Conservation (phyloP, 2,329 filamentous ascomycete genomes). For the Arthrobotrys entomopaga region DNA sequence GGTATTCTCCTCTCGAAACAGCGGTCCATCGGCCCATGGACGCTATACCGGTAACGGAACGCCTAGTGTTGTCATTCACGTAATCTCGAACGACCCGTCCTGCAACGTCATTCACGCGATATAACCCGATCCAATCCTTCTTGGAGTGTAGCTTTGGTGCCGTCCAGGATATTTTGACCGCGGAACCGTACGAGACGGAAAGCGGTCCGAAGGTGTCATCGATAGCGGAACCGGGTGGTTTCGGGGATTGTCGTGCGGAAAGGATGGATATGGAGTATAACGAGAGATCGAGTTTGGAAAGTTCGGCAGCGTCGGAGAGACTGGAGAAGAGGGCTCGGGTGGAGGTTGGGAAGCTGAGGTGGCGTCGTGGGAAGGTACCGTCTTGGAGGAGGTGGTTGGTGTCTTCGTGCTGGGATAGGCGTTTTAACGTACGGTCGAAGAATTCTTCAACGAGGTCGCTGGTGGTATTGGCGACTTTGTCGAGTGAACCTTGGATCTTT, state of each 20-base stretch:
- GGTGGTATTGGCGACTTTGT: constrained; percentile 85
- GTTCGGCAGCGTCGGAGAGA: constrained; percentile 70
- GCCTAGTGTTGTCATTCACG: constrained; percentile 89
- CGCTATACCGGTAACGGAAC: constrained; percentile 82
- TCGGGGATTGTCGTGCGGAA: constrained; percentile 53
- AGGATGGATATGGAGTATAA: constrained; percentile 76
- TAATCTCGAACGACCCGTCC: too few relatives aligned
- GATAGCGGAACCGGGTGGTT: constrained; percentile 36
- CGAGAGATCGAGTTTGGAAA: constrained; percentile 70
- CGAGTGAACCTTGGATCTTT: constrained; percentile 76
- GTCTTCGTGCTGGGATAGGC: constrained; percentile 70
- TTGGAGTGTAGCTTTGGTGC: constrained; percentile 87
- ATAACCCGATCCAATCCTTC: constrained; percentile 94
- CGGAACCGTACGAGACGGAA: constrained; percentile 86
- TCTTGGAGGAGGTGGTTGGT: constrained; percentile 27
- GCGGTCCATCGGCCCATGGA: constrained; percentile 91
- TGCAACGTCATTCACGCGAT: constrained; percentile 91
- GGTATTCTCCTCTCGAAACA: constrained; percentile 79
- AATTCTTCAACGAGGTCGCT: constrained; percentile 91
- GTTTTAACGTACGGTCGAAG: constrained; percentile 83
- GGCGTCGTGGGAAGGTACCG: constrained; percentile 15
- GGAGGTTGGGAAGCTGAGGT: constrained; percentile 41
- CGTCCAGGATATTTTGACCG: constrained; percentile 88
- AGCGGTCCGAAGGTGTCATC: constrained; percentile 73
- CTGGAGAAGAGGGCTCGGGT: constrained; percentile 41